Percentiles rank a stretch among this genome's conserved stretches.
Evolutionary conservation across 768 basidiomycete species (phyloP).

Genomic region (Tylopilus plumbeoviolaceoides): DNA sequence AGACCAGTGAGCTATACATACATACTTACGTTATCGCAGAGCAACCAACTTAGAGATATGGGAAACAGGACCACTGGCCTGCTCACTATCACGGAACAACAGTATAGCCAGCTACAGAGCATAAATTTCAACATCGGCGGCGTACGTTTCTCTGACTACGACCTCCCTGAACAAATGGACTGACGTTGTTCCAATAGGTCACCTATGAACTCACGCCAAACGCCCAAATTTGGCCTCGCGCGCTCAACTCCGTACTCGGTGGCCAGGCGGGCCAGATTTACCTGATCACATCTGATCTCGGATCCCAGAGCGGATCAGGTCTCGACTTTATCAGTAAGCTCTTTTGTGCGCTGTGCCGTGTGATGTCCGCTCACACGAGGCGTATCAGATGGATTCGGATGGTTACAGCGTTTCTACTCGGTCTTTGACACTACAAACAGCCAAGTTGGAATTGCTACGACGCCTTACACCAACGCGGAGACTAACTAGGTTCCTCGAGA

Average conservation of each 20-base stretch:
- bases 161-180: neutral
- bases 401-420: constrained; percentile 60
- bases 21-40: neutral
- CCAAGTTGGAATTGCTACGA: constrained; percentile 26
- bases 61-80: constrained; percentile 47
- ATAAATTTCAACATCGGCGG: constrained; percentile 50
- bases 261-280: constrained; percentile 51
- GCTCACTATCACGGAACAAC: constrained; percentile 45
- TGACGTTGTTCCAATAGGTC: constrained; percentile 27
- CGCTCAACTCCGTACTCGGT: constrained; percentile 53
- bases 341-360: neutral
- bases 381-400: constrained; percentile 49
- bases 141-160: constrained; percentile 19
- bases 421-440: constrained; percentile 40
- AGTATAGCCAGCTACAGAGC: constrained; percentile 47
- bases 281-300: constrained; percentile 52
- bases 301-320: constrained; percentile 46
- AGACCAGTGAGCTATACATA: constrained; percentile 49
- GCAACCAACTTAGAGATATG: neutral
- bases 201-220: constrained; percentile 56
- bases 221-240: constrained; percentile 68
- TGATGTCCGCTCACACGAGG: neutral
- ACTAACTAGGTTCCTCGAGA: constrained; percentile 26
- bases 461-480: constrained; percentile 42
- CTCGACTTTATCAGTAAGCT: constrained; percentile 61